These are phyloP conservation scores for Toxicodendron radicans DNA, from an alignment of 345 rosid species.

Conservation along the genomic window DNA sequence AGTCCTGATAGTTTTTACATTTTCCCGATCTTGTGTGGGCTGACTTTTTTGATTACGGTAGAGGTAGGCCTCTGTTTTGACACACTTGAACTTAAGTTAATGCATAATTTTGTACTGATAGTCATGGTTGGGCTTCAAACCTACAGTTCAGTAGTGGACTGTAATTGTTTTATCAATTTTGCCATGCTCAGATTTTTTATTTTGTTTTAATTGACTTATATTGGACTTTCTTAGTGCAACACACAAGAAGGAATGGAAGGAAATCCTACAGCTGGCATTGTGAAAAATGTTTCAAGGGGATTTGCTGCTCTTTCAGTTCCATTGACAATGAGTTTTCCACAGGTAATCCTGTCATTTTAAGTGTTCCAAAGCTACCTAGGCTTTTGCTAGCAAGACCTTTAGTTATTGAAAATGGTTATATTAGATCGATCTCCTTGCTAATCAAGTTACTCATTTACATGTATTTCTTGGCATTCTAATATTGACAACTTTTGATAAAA, in stretches of 20 bases:
- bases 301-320: constrained; percentile 73
- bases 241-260: constrained; percentile 95
- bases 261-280: constrained; percentile 52
- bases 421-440: background rate
- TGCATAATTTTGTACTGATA: background rate
- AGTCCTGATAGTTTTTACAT: constrained; percentile 68
- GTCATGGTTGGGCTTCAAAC: background rate
- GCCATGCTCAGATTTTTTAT: background rate
- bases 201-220: constrained; percentile 10
- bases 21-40: constrained; percentile 65
- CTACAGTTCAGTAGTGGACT: background rate
- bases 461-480: background rate
- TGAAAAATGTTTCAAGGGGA: constrained; percentile 58
- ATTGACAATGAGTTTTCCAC: constrained; percentile 68
- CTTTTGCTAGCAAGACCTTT: background rate
- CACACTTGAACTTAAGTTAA: background rate
- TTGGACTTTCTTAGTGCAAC: constrained; percentile 49
- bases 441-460: background rate
- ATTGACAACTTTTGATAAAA: background rate
- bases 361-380: background rate
- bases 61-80: constrained; percentile 55
- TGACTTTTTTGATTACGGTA: constrained; percentile 68
- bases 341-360: constrained; percentile 39
- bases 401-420: background rate
- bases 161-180: background rate